Conservation (phyloP, 257 asterid genomes). For the Ligustrum vulgare region DNA sequence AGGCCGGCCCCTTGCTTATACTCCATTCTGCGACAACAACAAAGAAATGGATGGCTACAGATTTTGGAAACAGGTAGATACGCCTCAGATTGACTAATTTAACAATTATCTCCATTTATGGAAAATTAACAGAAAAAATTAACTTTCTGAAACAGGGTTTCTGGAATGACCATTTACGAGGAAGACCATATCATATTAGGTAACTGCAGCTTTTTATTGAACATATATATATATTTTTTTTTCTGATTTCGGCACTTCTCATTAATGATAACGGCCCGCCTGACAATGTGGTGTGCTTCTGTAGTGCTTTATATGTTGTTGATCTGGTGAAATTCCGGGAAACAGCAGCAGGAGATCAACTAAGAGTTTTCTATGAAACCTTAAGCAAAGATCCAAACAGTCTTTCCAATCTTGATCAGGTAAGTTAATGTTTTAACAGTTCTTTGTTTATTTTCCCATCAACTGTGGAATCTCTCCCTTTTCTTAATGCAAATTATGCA, state of each 20-base stretch:
- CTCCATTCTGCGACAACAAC: slow-evolving; percentile 98
- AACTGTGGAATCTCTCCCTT: background rate
- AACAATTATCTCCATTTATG: slow-evolving; percentile 5
- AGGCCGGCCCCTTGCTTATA: slow-evolving; percentile 92
- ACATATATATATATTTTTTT: too few species aligned
- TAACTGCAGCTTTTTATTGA: slow-evolving; percentile 18
- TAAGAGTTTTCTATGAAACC: slow-evolving; percentile 89
- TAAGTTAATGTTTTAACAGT: slow-evolving; percentile 26
- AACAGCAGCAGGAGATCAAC: slow-evolving; percentile 97
- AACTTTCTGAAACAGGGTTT: slow-evolving; percentile 67
- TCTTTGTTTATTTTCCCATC: background rate
- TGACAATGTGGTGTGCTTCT: slow-evolving; percentile 34
- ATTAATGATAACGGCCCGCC: slow-evolving; percentile 12
- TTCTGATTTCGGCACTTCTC: slow-evolving; percentile 19
- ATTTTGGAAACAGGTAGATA: slow-evolving; percentile 86
- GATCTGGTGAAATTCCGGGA: slow-evolving; percentile 92
- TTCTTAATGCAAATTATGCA: slow-evolving; percentile 24
- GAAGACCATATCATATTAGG: slow-evolving; percentile 97
- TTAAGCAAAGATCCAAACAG: slow-evolving; percentile 99
- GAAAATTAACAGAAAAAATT: slow-evolving; percentile 11
- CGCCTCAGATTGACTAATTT: slow-evolving; percentile 12
- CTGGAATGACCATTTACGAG: slow-evolving; percentile 98
- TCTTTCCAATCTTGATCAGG: slow-evolving; percentile 99
- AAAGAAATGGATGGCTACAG: slow-evolving; percentile 99
- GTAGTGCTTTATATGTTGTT: slow-evolving; percentile 93